Conservation (phyloP, 2,329 filamentous ascomycete species). For the Trichoderma arundinaceum region DNA sequence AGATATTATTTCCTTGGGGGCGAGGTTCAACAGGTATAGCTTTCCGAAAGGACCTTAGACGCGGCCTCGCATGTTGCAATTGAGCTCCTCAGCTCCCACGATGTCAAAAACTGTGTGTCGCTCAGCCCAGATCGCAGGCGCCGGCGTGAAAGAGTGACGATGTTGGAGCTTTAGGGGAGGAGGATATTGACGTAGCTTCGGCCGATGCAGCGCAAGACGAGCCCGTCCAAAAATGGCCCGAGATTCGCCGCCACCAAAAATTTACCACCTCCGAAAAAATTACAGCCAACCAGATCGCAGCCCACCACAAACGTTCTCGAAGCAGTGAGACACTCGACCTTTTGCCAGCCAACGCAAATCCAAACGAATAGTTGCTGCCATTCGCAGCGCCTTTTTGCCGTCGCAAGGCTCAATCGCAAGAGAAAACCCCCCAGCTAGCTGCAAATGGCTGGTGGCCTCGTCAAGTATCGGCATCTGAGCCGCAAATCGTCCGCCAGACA, state of each 20-base stretch:
- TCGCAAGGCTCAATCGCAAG: neutral
- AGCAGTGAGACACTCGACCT: constrained; percentile 8
- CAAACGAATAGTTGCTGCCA: neutral
- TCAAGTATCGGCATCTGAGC: constrained; percentile 88
- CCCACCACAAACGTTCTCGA: constrained; percentile 23
- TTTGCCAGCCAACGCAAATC: neutral
- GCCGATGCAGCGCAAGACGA: neutral
- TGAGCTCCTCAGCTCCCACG: constrained; percentile 39
- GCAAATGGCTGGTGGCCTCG: constrained; percentile 80
- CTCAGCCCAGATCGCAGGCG: constrained; percentile 31
- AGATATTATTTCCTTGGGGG: constrained; percentile 22
- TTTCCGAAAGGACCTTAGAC: constrained; percentile 33
- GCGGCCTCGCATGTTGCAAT: constrained; percentile 44
- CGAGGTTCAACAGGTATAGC: neutral
- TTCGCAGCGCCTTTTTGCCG: neutral
- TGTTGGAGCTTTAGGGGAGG: constrained; percentile 9
- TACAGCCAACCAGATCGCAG: constrained; percentile 33
- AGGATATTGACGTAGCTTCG: constrained; percentile 36
- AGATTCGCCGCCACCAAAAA: constrained; percentile 39
- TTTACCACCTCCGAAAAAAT: constrained; percentile 40
- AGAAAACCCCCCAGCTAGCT: neutral
- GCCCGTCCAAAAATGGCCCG: constrained; percentile 39
- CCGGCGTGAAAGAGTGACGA: constrained; percentile 19
- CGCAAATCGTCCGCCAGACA: constrained; percentile 86
- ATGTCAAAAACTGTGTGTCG: constrained; percentile 16